Evolutionary conservation across 805 yeast genomes (phyloP), one percentile per base, ranked within the genome.

Genomic region (Priceomyces melissophilus): DNA sequence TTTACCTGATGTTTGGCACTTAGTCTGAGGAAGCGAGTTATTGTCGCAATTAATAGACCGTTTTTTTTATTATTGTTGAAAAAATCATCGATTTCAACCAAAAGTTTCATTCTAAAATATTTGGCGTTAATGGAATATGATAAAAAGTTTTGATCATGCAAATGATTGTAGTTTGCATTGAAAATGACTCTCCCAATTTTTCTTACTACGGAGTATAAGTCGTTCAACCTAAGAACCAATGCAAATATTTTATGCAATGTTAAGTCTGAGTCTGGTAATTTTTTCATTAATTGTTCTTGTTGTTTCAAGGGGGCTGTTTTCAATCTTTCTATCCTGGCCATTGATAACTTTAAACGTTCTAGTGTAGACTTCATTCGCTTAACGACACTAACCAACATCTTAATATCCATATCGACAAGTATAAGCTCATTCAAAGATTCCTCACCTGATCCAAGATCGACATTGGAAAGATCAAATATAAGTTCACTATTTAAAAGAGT

Each of bases 181-280:
- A 67, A 75, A 5, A 74, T 51, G 34, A 71, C 68, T 43, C 77
- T 65, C 3, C 81, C 81, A 38, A 71, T 60, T 43, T 65, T 65
- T 37, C 82, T 60, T 15, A 74, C 48, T 2, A 73, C 57, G 4
- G 71, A 63, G 49, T 76, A 77, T 26, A 77, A 40, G 48, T 78
- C 82, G 33, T 80, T 78, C 32, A 75, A 51, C 36, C 78, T 58
- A 28, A 76, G 49, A 3, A 77, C 60, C 39, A 70, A 46, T 5
- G 75, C 64, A 42, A 76, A 67, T 3, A 76, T 58, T 42, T 74
- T 61, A 48, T 79, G 84, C 31, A 76, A 50, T 0, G 76, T 55
- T 43, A 59, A 65, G n/a, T 60, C 52, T 63, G 68, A 61, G 37
- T 54, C 48, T 3, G 72, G 69, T 2, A 69, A 36, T 14, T 61